Evolutionary conservation across 306 rosid species (phyloP), one percentile per base, ranked within the genome.

Genomic region (Luffa aegyptiaca): DNA sequence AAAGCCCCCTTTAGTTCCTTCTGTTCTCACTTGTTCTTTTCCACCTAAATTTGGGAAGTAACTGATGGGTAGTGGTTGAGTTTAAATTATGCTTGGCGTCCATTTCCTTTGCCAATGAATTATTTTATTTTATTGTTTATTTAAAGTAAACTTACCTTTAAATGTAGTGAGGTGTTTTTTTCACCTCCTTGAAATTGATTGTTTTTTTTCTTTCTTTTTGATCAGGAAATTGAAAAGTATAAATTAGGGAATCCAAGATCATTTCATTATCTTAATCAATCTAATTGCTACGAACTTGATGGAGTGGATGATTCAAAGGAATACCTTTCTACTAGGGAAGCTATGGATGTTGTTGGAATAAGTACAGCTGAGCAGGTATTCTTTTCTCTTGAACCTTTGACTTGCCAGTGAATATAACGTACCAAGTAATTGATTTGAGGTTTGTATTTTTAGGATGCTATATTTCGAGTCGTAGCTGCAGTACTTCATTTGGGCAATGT

Each of bases 341-440:
- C 99, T 48, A 95, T 95, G 99, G 93, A 89, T 72, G 91, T 93
- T 80, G 97, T 95, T 82, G 97, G 99, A 73, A 95, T 95, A 51
- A 90, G 81, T 80, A 80, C 85, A 78, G 78, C 83, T 61, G 99
- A 95, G 84, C 97, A 92, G 92, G 98, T 92, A 75, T 58, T 36
- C n/a, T 80, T 63, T 87, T 44, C 33, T 44, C 36, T 70, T 84
- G 68, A 75, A 59, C 70, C 73, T 72, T 81, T 68, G 52, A 72
- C 42, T 26, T 31, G 57, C 42, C 21, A 58, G 70, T 65, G 41
- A 8, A 7, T 58, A 41, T 31, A 69, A 26, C 57, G 5, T 51
- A 39, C 16, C 16, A 26, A 48, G 46, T 49, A 49, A 79, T 66
- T 79, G 64, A 79, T 58, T 65, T 37, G 26, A 79, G 31, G 45